phyloP scores from a whole-genome alignment of 2,329 filamentous ascomycete genomes.

The Berkeleyomyces basicola region DNA sequence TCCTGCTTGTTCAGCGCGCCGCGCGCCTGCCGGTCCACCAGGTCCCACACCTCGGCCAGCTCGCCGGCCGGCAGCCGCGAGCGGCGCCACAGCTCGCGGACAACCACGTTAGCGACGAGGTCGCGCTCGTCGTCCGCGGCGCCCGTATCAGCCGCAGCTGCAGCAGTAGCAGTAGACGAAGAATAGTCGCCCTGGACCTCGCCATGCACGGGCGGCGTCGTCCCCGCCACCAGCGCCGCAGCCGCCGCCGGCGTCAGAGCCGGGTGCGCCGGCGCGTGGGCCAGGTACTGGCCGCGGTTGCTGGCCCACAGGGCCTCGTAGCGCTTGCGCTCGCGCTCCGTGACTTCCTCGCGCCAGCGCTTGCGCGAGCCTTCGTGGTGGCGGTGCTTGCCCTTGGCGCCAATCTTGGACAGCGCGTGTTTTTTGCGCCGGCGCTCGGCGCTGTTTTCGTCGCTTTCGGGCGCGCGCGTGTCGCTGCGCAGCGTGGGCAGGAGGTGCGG shows the following conservation, averaged over 20 bases:
- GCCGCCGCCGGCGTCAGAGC: constrained; percentile 7
- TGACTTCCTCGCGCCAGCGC: constrained; percentile 62
- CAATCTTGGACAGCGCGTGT: constrained; percentile 25
- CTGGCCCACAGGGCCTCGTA: constrained; percentile 79
- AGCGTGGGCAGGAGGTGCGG: constrained; percentile 22
- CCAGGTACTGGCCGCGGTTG: constrained; percentile 46
- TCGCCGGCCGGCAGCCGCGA: constrained; percentile 51
- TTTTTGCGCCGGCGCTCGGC: constrained; percentile 34
- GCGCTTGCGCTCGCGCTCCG: constrained; percentile 53
- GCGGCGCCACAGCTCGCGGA: constrained; percentile 58
- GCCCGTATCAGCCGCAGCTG: neutral
- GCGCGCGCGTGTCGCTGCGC: neutral
- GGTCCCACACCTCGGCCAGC: constrained; percentile 59
- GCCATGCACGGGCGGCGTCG: neutral
- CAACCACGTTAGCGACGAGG: constrained; percentile 50
- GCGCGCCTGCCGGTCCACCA: constrained; percentile 42
- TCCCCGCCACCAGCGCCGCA: neutral
- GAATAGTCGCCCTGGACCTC: neutral
- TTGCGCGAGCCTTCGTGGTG: constrained; percentile 62
- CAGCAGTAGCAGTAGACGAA: neutral
- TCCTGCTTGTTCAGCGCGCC: constrained; percentile 49
- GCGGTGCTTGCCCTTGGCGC: constrained; percentile 39
- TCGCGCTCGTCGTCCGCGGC: constrained; percentile 23
- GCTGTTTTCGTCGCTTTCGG: constrained; percentile 32
- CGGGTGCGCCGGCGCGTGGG: constrained; percentile 13